Conservation (phyloP, 2,329 filamentous ascomycete species). For the Karstenula rhodostoma region DNA sequence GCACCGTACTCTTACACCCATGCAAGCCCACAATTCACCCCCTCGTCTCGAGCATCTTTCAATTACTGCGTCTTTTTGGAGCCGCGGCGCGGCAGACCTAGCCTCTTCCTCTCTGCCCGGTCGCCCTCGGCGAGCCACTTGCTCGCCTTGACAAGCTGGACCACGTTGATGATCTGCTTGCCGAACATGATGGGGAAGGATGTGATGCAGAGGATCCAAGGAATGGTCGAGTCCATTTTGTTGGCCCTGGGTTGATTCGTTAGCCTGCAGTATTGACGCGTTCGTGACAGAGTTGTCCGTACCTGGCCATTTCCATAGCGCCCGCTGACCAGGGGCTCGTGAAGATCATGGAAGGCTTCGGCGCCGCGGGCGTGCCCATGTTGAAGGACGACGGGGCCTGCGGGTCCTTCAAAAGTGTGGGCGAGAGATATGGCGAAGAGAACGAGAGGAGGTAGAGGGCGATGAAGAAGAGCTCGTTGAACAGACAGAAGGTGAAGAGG, state of each 20-base stretch:
- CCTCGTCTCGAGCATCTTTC: background rate
- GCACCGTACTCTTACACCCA: background rate
- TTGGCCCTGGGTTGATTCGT: constrained; percentile 66
- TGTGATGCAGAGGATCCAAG: constrained; percentile 81
- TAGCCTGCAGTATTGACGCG: background rate
- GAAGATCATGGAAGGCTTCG: constrained; percentile 76
- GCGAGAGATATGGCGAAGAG: constrained; percentile 87
- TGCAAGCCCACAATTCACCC: background rate
- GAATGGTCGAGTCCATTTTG: constrained; percentile 71
- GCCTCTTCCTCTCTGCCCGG: constrained; percentile 64
- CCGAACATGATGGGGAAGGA: constrained; percentile 86
- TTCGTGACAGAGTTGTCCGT: constrained; percentile 12
- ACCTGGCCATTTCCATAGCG: constrained; percentile 86
- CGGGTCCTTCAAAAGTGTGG: constrained; percentile 74
- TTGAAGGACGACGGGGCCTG: constrained; percentile 62
- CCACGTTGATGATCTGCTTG: constrained; percentile 93
- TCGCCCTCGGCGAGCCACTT: constrained; percentile 95
- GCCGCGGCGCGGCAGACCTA: constrained; percentile 48
- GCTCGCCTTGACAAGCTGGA: constrained; percentile 93
- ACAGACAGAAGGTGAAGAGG: constrained; percentile 85
- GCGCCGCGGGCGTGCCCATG: constrained; percentile 74
- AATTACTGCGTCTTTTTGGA: constrained; percentile 38
- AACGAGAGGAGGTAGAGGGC: constrained; percentile 97
- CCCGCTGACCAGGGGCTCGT: constrained; percentile 90
- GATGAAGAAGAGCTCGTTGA: constrained; percentile 98